Base-by-base conservation (phyloP, 495 filamentous ascomycete species). In the Glutinoglossum americanum region DNA sequence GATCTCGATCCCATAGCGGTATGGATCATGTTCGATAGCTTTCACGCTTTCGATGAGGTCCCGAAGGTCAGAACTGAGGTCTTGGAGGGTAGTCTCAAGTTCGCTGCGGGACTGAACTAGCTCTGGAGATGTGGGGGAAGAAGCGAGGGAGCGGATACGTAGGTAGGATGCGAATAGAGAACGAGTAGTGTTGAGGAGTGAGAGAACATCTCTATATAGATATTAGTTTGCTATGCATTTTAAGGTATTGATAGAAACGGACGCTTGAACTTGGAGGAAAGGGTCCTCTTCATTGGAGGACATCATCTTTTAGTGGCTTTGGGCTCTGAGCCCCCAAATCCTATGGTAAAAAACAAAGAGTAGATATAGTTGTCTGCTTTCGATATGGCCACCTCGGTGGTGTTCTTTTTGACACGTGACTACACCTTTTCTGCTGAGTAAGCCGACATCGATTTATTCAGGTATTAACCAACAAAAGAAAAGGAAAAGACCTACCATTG, bases 191-290 rank as follows among this genome's bases (percentile, higher is more conserved):
- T 82, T 77, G 45, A 98, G 81, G 51, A 87, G 82, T 56, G 81
- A 72, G 53, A 92, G 80, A 62, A 96, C 86, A 68, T 98, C 93
- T 66, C 87, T 93, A 59, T 44, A 57, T 3, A 21, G 27, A n/a
- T 51, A 37, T 30, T 59, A 25, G 44, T 21, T 61, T 55, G 54
- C 30, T 41, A 57, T 44, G 33, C 53, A 54, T 33, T 17, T 60
- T 59, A 54, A 47, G 17, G 25, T 39, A 13, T 15, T 48, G 51
- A 47, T 30, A n/a, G 35, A 11, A 39, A 39, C 78, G 64, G 71
- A 89, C 86, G 83, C 78, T 72, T 94, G 89, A 63, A 93, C 89
- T 69, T 93, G 85, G 69, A 93, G 83, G 74, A 94, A 96, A 27
- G 89, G 89, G 64, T 96, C 89, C 66, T 81, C 72, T 66, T 87